Evolutionary conservation across 805 yeast species (phyloP), one percentile per base, ranked within the genome.

Genomic region (Saccharomycopsis fermentans): DNA sequence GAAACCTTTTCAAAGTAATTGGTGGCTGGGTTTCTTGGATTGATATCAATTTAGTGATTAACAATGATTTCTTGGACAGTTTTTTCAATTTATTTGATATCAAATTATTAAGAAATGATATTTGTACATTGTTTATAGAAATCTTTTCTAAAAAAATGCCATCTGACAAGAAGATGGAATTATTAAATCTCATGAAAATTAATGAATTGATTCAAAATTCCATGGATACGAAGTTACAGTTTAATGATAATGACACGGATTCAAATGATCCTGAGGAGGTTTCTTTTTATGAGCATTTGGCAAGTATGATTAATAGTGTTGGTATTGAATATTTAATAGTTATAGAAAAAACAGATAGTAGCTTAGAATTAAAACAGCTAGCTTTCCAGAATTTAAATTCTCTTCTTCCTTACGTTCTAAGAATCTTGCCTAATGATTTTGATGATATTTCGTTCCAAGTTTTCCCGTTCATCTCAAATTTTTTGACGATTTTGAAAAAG

Each of bases 21-120:
- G 97, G 97, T 11, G 82, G 82, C 12, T 94, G 87, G 79, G 87
- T 90, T 26, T 84, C 91, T 26, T 94, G 99, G 99, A 89, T 91
- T 69, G 95, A 89, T 68, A 83, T 91, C 61, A 76, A 84, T 57
- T 74, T 89, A 64, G 81, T 92, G 57, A 77, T 90, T 34, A 81
- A 81, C 55, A 77, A 79, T 36, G 80, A 80, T 24, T 83, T 80
- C 64, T 73, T 88, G 65, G 71, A 75, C 29, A 67, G 80, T 39
- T 77, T 90, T 53, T 84, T 82, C 66, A 79, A 77, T 59, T 84
- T 79, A 66, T 74, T 90, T 62, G 77, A 76, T 57, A 71, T 69
- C 59, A 70, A 71, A 4, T 71, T 70, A 24, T 80, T 81, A 55
- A 80, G 84, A 59, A 74, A 80, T 55, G 76, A 82, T 32, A 85